Base-by-base conservation (phyloP, 306 rosid genomes). In the Trifolium repens region DNA sequence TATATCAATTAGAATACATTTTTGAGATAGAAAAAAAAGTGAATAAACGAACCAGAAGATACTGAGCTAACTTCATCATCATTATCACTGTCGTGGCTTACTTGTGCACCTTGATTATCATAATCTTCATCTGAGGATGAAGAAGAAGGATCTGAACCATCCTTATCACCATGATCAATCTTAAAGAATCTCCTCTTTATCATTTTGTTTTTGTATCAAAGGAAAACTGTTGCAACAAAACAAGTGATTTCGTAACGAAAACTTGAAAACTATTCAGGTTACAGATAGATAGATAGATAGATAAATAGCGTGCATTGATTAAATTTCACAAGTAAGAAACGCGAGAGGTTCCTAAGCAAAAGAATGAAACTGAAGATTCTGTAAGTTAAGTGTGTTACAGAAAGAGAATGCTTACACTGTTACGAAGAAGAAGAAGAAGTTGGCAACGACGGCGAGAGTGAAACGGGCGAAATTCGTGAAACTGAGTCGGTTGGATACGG, bases 181-280 rank as follows among this genome's bases (percentile, higher is more conserved):
- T 82, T 84, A 73, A 66, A 93, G 88, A 88, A 93, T 43, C 87
- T 81, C 85, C 97, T 87, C 88, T 93, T 93, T 76, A 93, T 89
- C 98, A 93, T 93, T 79, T 13, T 44, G 6, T 3, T 22, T 22
- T 72, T 4, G 16, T 57, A 14, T 39, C 30, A 3, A 63, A 62
- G 26, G 13, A 22, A 14, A 75, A 78, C 79, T 75, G 34, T 7
- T 63, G 78, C 54, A 79, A 69, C 78, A 57, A 4, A 35, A 49
- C 7, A 44, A 46, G 70, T 14, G 27, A 75, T 70, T 79, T 19
- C 14, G 37, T 17, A 11, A 47, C n/a, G 7, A 75, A 46, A 61
- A 60, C 52, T 59, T 32, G 2, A 54, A 39, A 79, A 71, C 50
- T 14, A 55, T 67, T 59, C 14, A 61, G 58, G 39, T 37, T 39